Percentiles rank a stretch among this genome's conserved stretches.
These are phyloP conservation scores for Penicillium sp. DNA, from an alignment of 2,329 filamentous ascomycete genomes.

Conservation along the genomic window DNA sequence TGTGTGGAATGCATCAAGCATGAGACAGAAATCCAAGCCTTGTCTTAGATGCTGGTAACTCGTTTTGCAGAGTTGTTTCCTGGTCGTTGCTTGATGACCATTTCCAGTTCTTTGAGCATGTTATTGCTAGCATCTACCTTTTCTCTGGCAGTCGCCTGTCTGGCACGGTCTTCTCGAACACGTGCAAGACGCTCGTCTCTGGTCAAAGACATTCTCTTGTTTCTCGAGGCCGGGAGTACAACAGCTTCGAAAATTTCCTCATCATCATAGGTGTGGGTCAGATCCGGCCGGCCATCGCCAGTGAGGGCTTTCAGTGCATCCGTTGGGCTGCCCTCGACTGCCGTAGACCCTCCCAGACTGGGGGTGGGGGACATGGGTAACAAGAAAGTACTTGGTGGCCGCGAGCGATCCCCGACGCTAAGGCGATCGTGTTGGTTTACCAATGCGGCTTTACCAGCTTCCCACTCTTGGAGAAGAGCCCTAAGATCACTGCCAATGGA, in stretches of 20 bases:
- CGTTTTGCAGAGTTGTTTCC: constrained; percentile 41
- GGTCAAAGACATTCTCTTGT: constrained; percentile 68
- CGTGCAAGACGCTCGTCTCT: constrained; percentile 84
- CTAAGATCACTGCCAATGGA: constrained; percentile 87
- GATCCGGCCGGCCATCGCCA: constrained; percentile 57
- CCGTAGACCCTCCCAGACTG: constrained; percentile 48
- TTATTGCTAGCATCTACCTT: constrained; percentile 77
- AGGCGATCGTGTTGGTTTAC: constrained; percentile 79
- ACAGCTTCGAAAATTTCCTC: constrained; percentile 91
- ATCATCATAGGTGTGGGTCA: constrained; percentile 48
- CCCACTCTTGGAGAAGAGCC: constrained; percentile 79
- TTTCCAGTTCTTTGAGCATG: constrained; percentile 91
- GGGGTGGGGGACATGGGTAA: constrained; percentile 47
- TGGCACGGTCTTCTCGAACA: constrained; percentile 82
- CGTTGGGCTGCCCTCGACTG: constrained; percentile 58
- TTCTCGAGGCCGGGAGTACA: constrained; percentile 62
- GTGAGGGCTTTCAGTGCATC: constrained; percentile 77
- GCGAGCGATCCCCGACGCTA: constrained; percentile 62
- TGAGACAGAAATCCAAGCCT: background rate
- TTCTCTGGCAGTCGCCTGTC: constrained; percentile 69
- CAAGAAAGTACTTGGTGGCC: constrained; percentile 49
- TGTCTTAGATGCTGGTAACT: constrained; percentile 45
- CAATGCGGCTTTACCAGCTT: constrained; percentile 79
- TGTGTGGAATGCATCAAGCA: constrained; percentile 4
- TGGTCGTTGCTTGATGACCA: constrained; percentile 69